These are phyloP conservation scores for Magnaporthiopsis rhizophila DNA, from an alignment of 2,329 filamentous ascomycete genomes.

Conservation along the genomic window DNA sequence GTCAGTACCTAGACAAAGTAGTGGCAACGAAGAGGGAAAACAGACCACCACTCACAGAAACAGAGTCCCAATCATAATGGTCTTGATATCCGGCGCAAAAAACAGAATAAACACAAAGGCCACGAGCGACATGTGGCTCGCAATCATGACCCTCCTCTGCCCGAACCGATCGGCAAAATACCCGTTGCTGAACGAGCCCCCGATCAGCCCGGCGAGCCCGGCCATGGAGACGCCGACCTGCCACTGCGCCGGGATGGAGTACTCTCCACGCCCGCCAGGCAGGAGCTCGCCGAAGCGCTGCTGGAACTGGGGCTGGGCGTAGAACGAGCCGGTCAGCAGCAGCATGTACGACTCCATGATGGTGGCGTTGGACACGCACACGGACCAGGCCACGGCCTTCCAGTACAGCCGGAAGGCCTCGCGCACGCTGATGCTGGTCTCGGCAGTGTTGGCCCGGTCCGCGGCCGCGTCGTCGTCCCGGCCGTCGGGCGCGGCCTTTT, in stretches of 20 bases:
- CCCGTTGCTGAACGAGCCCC: conserved; percentile 41
- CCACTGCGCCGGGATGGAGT: conserved; percentile 35
- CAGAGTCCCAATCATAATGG: conserved; percentile 43
- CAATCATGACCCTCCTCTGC: conserved; percentile 34
- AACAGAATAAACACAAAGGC: conserved; percentile 54
- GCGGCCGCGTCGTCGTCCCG: not conserved
- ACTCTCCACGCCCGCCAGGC: conserved; percentile 13
- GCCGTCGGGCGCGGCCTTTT: not conserved
- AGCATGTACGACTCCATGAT: conserved; percentile 26
- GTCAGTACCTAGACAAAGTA: too few species aligned
- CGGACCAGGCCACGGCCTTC: conserved; percentile 21
- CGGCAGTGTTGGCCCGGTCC: not conserved
- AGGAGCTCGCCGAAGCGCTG: conserved; percentile 21
- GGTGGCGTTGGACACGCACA: conserved; percentile 21
- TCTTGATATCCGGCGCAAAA: conserved; percentile 46
- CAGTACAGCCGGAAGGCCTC: conserved; percentile 15
- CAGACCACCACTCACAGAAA: not conserved
- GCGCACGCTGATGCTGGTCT: not conserved
- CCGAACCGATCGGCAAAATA: conserved; percentile 35
- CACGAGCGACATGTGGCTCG: conserved; percentile 27
- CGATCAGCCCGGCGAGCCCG: conserved; percentile 34
- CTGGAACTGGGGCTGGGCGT: conserved; percentile 24
- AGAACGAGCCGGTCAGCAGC: conserved; percentile 30
- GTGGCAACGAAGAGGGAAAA: too few species aligned
- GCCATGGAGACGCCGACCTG: conserved; percentile 34